Conservation (phyloP, 2,329 filamentous ascomycete genomes). For the Waltergamsia citrina region DNA sequence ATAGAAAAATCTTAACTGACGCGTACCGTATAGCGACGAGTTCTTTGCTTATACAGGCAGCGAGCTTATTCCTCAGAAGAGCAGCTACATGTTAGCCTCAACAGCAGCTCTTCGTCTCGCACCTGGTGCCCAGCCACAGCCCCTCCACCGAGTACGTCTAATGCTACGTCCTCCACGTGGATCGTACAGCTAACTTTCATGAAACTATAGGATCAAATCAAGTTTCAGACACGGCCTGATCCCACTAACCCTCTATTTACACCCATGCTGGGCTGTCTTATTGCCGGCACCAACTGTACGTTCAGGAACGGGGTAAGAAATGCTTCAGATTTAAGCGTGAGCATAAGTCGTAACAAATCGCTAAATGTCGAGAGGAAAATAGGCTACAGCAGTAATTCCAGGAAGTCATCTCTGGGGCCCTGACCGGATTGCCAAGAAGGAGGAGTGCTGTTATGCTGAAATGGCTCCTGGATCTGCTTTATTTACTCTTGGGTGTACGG, state of each 20-base stretch:
- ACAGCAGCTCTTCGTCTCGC: constrained; percentile 2
- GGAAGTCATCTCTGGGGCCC: constrained; percentile 3
- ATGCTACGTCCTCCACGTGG: no score
- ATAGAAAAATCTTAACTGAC: neutral
- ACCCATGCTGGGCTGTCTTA: constrained; percentile 3
- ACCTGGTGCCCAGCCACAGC: neutral
- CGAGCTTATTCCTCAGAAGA: neutral
- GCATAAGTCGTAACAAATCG: neutral
- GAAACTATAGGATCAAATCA: constrained; percentile 1
- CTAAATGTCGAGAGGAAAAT: neutral
- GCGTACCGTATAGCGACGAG: neutral
- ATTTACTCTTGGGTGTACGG: constrained; percentile 4
- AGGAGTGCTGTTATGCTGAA: constrained; percentile 3
- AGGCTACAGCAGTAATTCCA: constrained; percentile 3
- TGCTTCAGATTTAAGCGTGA: no score
- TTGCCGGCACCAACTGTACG: constrained; percentile 1
- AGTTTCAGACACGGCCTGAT: constrained; percentile 1
- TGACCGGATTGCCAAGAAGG: constrained; percentile 2
- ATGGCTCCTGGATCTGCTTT: constrained; percentile 4
- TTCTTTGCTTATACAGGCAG: neutral
- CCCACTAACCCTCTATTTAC: constrained; percentile 3
- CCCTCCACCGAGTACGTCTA: neutral
- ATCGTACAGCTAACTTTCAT: neutral
- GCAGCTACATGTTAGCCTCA: constrained; percentile 1
- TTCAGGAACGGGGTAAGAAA: constrained; percentile 3